phyloP scores from a whole-genome alignment of 352 stramenopile genomes.

The Phytophthora podocarpi region DNA sequence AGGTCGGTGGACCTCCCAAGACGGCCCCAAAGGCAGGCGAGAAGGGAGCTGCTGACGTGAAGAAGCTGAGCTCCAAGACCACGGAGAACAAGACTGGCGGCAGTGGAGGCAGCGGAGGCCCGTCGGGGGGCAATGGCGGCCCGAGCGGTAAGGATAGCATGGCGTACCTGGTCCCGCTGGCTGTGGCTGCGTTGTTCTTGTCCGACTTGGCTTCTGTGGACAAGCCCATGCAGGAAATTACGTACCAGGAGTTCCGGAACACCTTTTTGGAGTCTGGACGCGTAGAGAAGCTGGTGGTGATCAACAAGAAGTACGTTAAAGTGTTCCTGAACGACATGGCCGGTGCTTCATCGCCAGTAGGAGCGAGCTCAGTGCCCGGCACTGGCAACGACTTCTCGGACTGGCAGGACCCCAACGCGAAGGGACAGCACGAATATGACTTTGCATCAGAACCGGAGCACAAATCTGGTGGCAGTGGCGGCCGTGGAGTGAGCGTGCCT shows the following conservation, averaged over 20 bases:
- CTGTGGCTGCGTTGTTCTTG: constrained; percentile 73
- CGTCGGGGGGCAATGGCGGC: constrained; percentile 37
- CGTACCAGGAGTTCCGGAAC: constrained; percentile 92
- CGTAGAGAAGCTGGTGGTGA: constrained; percentile 89
- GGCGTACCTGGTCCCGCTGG: constrained; percentile 77
- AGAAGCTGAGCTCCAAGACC: constrained; percentile 77
- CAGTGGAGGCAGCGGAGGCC: constrained; percentile 42
- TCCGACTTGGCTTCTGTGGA: constrained; percentile 74
- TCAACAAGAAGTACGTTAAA: constrained; percentile 93
- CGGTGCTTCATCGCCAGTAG: constrained; percentile 11
- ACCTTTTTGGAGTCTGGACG: constrained; percentile 81
- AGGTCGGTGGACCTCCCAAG: constrained; percentile 57
- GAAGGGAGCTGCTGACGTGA: constrained; percentile 53
- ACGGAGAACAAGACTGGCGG: constrained; percentile 39
- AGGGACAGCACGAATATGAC: constrained; percentile 38
- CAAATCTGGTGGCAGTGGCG: constrained; percentile 4
- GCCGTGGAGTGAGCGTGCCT: constrained; percentile 27
- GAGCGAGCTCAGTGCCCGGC: constrained; percentile 13
- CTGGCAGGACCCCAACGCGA: constrained; percentile 56
- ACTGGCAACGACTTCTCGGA: constrained; percentile 39
- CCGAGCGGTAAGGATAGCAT: constrained; percentile 59
- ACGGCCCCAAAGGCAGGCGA: constrained; percentile 49
- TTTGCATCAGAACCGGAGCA: constrained; percentile 24
- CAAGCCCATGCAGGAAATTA: constrained; percentile 91
- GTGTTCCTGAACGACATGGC: constrained; percentile 77